Base-by-base conservation (phyloP, 2,329 filamentous ascomycete species). In the Emmonsia crescens region DNA sequence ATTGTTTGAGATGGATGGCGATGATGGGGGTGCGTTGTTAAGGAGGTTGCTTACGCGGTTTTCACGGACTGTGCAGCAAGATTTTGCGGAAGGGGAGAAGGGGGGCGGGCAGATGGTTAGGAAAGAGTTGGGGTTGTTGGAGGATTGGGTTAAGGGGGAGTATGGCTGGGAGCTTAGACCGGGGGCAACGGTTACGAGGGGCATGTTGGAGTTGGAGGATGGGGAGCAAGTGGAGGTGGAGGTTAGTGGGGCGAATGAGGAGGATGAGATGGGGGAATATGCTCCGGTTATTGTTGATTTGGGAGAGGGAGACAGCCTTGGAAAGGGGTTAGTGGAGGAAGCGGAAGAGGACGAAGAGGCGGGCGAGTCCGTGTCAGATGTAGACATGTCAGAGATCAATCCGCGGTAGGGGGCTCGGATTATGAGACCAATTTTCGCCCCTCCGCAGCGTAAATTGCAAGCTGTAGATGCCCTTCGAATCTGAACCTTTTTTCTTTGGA, bases 251-350 rank as follows among this genome's bases (percentile, higher is more conserved):
- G 73, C 75, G 46, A 83, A 85, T 52, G 82, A 83, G 67, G 83
- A 86, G 24, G 84, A 87, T 58, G 84, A 87, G 71, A 80, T 78
- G 14, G 85, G 85, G 12, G 84, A 87, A 66, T 87, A 84, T 76
- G 84, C 84, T 36, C 85, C 85, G 24, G 75, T 81, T 44, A 72
- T 87, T 38, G 83, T 87, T 24, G 82, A 86, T 63, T 60, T 76
- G 52, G 73, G 63, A 19, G 70, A 68, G 38, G 63, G 40, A 16
- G 24, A 19, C 12, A 57, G 38, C 5, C 36, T 57, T 36, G 52
- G 21, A 56, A 40, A 40, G 14, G 52, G n/a, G 5, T 36, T 40
- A 19, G 33, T 36, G 12, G n/a, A 42, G 48, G 38, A 14, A 27
- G 21, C 27, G 4, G 59, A 61, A 31, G 54, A 31, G 19, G 56